phyloP scores from a whole-genome alignment of 768 basidiomycete species.

The Boletus subcaerulescens region DNA sequence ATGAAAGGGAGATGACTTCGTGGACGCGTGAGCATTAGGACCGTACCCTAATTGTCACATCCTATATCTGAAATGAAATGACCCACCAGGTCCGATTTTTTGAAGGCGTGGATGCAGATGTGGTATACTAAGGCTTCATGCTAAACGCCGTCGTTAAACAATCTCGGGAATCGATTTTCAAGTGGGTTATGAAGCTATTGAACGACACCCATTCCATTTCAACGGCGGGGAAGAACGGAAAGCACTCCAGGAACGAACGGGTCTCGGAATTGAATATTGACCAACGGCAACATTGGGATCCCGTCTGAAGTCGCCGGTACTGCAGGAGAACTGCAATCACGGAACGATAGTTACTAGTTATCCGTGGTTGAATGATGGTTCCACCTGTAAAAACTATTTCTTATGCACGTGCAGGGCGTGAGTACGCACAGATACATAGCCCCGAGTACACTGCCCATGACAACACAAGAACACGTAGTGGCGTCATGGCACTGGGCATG shows the following conservation, averaged over 20 bases:
- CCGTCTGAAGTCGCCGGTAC: background rate
- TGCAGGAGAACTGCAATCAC: background rate
- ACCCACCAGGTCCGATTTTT: conserved; percentile 10
- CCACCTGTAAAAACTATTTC: conserved; percentile 12
- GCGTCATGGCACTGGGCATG: conserved; percentile 19
- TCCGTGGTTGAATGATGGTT: background rate
- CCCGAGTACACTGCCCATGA: conserved; percentile 19
- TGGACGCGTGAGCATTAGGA: conserved; percentile 2
- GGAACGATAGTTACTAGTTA: background rate
- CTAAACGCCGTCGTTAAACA: conserved; percentile 19
- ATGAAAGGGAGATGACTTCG: conserved; percentile 6
- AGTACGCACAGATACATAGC: conserved; percentile 18
- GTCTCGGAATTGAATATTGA: background rate
- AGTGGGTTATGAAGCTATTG: conserved; percentile 5
- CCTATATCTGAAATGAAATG: conserved; percentile 14
- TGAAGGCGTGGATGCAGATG: conserved; percentile 7
- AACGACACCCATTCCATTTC: conserved; percentile 8
- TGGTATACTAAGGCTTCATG: background rate
- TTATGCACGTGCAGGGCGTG: conserved; percentile 11
- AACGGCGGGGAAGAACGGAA: conserved; percentile 4
- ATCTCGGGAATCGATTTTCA: background rate
- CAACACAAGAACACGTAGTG: conserved; percentile 20
- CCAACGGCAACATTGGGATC: background rate
- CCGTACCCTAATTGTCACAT: conserved; percentile 1
- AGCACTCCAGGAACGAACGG: background rate